These are phyloP conservation scores for Didymella lethalis DNA, from an alignment of 2,329 filamentous ascomycete species.

Conservation along the genomic window DNA sequence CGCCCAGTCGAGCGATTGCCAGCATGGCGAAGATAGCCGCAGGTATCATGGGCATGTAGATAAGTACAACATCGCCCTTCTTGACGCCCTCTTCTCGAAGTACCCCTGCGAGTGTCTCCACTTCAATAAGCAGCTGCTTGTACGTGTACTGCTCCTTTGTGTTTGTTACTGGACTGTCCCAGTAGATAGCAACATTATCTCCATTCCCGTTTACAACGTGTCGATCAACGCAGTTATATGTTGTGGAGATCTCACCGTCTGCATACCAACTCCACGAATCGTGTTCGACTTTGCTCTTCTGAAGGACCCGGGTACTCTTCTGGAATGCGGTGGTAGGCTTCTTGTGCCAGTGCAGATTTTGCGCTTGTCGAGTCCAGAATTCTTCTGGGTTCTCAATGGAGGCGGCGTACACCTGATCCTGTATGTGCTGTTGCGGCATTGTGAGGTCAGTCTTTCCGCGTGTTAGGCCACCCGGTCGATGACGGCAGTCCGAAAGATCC, in stretches of 20 bases:
- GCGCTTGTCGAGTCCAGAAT: conserved; percentile 80
- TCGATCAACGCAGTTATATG: conserved; percentile 89
- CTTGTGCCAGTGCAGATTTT: conserved; percentile 81
- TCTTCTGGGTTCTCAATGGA: conserved; percentile 73
- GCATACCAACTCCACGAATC: conserved; percentile 90
- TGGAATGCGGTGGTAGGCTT: conserved; percentile 70
- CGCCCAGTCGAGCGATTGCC: conserved; percentile 80
- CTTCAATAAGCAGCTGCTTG: conserved; percentile 75
- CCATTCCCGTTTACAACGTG: conserved; percentile 83
- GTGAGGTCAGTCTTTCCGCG: not conserved
- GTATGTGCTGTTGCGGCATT: conserved; percentile 41
- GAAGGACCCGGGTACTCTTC: conserved; percentile 68
- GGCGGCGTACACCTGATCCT: conserved; percentile 59
- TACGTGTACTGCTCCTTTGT: conserved; percentile 79
- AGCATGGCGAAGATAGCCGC: conserved; percentile 86
- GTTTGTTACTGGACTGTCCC: conserved; percentile 84
- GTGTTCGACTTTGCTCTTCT: conserved; percentile 67
- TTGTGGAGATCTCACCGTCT: conserved; percentile 86
- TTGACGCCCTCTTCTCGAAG: conserved; percentile 81
- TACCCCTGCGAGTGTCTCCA: conserved; percentile 82
- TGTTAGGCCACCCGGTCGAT: not conserved
- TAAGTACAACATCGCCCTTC: conserved; percentile 84
- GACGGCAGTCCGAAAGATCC: not conserved
- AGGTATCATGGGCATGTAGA: conserved; percentile 98
- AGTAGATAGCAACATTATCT: conserved; percentile 77